A percentile compares a stretch with the other conserved stretches of the same genome.
Conservation (phyloP, 352 stramenopile genomes). For the Phytopythium kandeliae region DNA sequence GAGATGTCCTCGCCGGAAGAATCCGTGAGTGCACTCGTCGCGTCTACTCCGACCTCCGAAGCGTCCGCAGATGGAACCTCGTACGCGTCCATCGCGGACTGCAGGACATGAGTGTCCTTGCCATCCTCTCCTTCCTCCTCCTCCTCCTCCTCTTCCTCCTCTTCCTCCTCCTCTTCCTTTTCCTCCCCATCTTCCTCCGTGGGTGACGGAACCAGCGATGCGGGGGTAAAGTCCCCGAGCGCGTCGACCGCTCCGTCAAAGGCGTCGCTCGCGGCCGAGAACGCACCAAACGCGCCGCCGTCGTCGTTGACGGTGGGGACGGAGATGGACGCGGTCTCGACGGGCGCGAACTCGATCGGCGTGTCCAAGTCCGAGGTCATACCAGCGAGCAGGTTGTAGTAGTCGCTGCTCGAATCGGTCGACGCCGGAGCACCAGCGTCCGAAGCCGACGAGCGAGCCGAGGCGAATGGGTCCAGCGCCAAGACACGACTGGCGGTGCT, state of each 20-base stretch:
- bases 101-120: no score
- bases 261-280: neutral
- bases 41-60: neutral
- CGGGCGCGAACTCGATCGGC: neutral
- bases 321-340: neutral
- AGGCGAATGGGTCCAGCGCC: neutral
- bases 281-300: slow-evolving; percentile 19
- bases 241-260: neutral
- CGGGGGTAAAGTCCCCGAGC: neutral
- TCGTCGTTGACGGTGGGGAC: slow-evolving; percentile 6
- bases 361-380: neutral
- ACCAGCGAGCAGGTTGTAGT: neutral
- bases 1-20: neutral
- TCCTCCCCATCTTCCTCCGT: no score
- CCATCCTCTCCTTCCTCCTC: no score
- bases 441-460: neutral
- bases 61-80: neutral
- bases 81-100: no score
- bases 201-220: no score
- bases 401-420: neutral
- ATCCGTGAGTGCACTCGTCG: neutral
- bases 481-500: neutral
- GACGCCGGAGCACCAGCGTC: neutral
- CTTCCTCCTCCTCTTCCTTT: no score
- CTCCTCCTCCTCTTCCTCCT: no score